Conservation (phyloP, 495 filamentous ascomycete species). For the Penicillium nucicola region DNA sequence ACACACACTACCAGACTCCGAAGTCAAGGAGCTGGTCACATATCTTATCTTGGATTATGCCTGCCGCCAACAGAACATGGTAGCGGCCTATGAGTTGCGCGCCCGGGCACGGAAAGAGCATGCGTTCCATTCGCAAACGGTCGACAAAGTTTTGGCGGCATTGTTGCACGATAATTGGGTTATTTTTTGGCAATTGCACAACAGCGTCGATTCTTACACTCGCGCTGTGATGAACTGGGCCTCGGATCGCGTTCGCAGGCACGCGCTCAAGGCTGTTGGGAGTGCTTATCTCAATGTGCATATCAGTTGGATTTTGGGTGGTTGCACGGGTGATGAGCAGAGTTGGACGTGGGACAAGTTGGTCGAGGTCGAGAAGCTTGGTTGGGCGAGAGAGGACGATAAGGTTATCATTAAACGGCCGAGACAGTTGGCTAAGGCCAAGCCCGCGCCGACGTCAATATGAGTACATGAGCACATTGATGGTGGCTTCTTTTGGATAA, state of each 20-base stretch:
- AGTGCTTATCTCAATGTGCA: slow-evolving; percentile 74
- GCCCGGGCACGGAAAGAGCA: slow-evolving; percentile 45
- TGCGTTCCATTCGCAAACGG: slow-evolving; percentile 54
- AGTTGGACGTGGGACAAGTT: slow-evolving; percentile 71
- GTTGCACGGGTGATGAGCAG: slow-evolving; percentile 58
- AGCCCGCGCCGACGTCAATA: slow-evolving; percentile 15
- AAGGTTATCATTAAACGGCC: slow-evolving; percentile 68
- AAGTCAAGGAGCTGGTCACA: slow-evolving; percentile 71
- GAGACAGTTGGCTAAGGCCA: slow-evolving; percentile 30
- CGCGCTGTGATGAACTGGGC: slow-evolving; percentile 77
- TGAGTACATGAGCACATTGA: slow-evolving; percentile 5
- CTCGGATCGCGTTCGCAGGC: slow-evolving; percentile 62
- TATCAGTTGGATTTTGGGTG: slow-evolving; percentile 42
- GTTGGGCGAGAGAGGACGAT: slow-evolving; percentile 72
- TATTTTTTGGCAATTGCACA: slow-evolving; percentile 67
- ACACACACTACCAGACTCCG: slow-evolving; percentile 60
- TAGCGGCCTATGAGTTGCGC: slow-evolving; percentile 64
- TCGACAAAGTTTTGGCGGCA: slow-evolving; percentile 65
- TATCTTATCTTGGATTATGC: slow-evolving; percentile 87
- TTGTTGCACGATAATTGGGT: slow-evolving; percentile 81
- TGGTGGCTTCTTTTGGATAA: not conserved
- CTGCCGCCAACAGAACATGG: slow-evolving; percentile 75
- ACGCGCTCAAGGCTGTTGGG: slow-evolving; percentile 80
- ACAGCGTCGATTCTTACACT: slow-evolving; percentile 71
- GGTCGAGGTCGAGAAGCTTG: slow-evolving; percentile 60